Conservation (phyloP, 257 asterid genomes). For the Voacanga thouarsii region DNA sequence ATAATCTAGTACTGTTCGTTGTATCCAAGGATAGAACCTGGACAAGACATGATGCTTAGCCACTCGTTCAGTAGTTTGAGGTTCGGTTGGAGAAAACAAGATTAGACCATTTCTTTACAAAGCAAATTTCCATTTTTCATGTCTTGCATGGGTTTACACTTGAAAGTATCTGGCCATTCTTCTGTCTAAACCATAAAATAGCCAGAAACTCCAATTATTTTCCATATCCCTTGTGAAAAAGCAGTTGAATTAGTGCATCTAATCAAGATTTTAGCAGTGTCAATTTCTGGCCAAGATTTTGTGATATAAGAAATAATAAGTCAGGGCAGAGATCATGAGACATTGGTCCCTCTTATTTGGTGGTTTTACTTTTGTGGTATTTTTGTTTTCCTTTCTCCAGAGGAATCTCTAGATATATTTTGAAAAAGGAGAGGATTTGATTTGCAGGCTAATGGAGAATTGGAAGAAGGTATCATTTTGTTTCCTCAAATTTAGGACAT, state of each 20-base stretch:
- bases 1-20: no score
- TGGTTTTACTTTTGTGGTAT: neutral
- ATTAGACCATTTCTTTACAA: no score
- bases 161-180: neutral
- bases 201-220: neutral
- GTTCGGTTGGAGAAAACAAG: no score
- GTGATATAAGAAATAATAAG: neutral
- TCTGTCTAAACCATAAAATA: neutral
- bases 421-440: neutral
- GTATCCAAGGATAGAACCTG: no score
- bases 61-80: no score
- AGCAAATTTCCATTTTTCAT: no score
- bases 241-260: neutral
- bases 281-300: neutral
- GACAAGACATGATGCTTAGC: no score
- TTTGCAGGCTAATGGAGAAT: neutral
- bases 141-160: no score
- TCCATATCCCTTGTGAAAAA: neutral
- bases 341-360: neutral
- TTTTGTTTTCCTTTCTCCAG: neutral
- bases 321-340: neutral
- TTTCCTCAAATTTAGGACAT: slow-evolving; percentile 22
- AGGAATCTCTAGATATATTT: slow-evolving; percentile 5
- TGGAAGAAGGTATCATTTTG: slow-evolving; percentile 25
- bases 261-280: neutral